These are phyloP conservation scores for Colletotrichum sublineola DNA, from an alignment of 2,329 filamentous ascomycete genomes.

Conservation along the genomic window DNA sequence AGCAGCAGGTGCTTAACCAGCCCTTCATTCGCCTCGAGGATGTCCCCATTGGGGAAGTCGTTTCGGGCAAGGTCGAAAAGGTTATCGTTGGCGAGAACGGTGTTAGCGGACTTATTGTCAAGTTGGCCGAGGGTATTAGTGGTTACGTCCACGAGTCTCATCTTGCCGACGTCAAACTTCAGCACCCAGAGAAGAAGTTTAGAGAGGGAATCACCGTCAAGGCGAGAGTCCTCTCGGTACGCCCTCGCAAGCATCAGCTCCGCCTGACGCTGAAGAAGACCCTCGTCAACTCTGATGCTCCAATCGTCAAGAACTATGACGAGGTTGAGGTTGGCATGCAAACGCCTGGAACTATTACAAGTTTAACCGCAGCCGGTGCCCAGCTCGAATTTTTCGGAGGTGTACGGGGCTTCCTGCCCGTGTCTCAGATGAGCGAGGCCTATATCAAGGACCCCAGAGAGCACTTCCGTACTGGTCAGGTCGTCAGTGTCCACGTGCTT, in stretches of 20 bases:
- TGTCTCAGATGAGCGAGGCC: conserved; percentile 98
- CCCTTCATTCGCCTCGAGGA: conserved; percentile 94
- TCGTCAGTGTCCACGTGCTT: conserved; percentile 90
- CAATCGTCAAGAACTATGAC: conserved; percentile 84
- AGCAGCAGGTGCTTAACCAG: conserved; percentile 86
- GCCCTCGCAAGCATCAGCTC: conserved; percentile 81
- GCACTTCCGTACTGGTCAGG: conserved; percentile 91
- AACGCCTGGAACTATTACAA: conserved; percentile 88
- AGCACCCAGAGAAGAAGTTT: conserved; percentile 97
- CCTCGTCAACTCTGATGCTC: conserved; percentile 87
- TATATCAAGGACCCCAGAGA: conserved; percentile 90
- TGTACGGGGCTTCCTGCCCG: conserved; percentile 87
- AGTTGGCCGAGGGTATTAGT: conserved; percentile 86
- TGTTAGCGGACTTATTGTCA: conserved; percentile 84
- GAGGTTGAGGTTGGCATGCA: conserved; percentile 81
- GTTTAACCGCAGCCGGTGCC: conserved; percentile 82
- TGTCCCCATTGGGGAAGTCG: conserved; percentile 82
- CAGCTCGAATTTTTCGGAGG: conserved; percentile 92
- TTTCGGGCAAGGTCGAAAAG: conserved; percentile 88
- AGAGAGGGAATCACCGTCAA: conserved; percentile 87
- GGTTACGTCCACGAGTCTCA: conserved; percentile 92
- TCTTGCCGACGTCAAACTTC: conserved; percentile 86
- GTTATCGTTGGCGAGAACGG: conserved; percentile 84
- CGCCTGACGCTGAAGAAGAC: conserved; percentile 95
- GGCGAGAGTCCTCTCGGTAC: conserved; percentile 84